phyloP scores from a whole-genome alignment of 257 asterid genomes.

The Solanum lignicaule region DNA sequence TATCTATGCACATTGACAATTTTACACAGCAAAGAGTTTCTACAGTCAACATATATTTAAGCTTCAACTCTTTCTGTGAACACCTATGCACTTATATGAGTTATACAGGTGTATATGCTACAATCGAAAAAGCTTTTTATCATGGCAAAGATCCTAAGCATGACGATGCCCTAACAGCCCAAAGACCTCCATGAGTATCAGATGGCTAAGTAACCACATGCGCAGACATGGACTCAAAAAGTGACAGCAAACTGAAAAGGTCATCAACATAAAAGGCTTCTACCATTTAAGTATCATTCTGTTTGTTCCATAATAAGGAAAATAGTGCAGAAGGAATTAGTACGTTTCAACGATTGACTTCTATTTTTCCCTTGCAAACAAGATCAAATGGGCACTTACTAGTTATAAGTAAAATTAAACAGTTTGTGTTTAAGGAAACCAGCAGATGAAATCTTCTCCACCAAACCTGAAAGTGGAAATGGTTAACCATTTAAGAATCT shows the following conservation, averaged over 20 bases:
- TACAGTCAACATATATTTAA: background rate
- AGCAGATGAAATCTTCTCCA: conserved; percentile 54
- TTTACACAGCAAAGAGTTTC: background rate
- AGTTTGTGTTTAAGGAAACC: conserved; percentile 42
- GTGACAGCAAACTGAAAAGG: background rate
- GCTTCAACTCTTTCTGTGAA: background rate
- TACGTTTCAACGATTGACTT: background rate
- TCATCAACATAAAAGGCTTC: background rate
- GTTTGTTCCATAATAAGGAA: background rate
- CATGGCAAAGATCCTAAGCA: background rate
- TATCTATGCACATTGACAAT: background rate
- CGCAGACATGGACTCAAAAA: background rate
- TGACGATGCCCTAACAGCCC: background rate
- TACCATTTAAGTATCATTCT: background rate
- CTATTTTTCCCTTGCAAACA: background rate
- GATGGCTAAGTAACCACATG: background rate
- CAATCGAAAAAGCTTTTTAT: background rate
- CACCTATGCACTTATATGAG: background rate
- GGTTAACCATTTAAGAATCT: background rate
- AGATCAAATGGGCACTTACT: conserved; percentile 28
- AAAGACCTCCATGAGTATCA: background rate
- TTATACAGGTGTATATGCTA: background rate
- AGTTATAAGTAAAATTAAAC: conserved; percentile 58
- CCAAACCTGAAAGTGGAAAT: conserved; percentile 35
- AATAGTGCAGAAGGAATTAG: background rate